Evolutionary conservation across 2,329 filamentous ascomycete genomes (phyloP).

Genomic region (Thelonectria blattea): DNA sequence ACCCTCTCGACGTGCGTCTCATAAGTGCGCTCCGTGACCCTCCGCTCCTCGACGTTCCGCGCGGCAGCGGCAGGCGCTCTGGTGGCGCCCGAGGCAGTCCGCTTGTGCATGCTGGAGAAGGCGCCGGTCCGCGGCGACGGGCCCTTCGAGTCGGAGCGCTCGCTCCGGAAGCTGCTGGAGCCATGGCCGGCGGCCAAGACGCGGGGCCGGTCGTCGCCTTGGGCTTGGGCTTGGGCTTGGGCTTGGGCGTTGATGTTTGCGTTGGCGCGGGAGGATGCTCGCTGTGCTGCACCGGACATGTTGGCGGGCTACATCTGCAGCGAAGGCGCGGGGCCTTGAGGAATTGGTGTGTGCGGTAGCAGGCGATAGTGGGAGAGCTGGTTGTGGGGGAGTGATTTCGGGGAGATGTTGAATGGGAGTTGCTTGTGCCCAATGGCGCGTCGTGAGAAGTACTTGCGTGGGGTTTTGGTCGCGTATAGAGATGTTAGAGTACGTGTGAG

Average conservation of each 20-base stretch:
- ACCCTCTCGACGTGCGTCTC: slow-evolving; percentile 69
- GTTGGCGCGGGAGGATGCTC: slow-evolving; percentile 52
- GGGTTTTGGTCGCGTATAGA: slow-evolving; percentile 25
- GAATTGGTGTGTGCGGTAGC: slow-evolving; percentile 2
- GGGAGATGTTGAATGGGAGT: slow-evolving; percentile 21
- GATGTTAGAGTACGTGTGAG: not conserved
- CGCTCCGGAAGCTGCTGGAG: slow-evolving; percentile 43
- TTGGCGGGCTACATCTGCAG: slow-evolving; percentile 45
- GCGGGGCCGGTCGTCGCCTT: no score
- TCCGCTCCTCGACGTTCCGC: slow-evolving; percentile 56
- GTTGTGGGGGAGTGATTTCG: not conserved
- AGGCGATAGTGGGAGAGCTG: not conserved
- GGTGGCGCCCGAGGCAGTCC: slow-evolving; percentile 63
- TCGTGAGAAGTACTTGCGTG: slow-evolving; percentile 25
- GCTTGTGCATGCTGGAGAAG: slow-evolving; percentile 56
- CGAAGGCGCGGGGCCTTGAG: slow-evolving; percentile 14
- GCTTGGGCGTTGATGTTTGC: slow-evolving; percentile 43
- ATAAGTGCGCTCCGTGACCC: slow-evolving; percentile 60
- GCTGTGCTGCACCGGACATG: slow-evolving; percentile 48
- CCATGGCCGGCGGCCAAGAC: no score
- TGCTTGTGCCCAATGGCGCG: slow-evolving; percentile 38
- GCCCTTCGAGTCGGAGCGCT: slow-evolving; percentile 46
- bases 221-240: slow-evolving; percentile 44
- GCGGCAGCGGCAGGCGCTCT: slow-evolving; percentile 44
- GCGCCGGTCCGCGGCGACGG: slow-evolving; percentile 44